Evolutionary conservation across 805 yeast species (phyloP).

Genomic region (Candida coleopterorum): DNA sequence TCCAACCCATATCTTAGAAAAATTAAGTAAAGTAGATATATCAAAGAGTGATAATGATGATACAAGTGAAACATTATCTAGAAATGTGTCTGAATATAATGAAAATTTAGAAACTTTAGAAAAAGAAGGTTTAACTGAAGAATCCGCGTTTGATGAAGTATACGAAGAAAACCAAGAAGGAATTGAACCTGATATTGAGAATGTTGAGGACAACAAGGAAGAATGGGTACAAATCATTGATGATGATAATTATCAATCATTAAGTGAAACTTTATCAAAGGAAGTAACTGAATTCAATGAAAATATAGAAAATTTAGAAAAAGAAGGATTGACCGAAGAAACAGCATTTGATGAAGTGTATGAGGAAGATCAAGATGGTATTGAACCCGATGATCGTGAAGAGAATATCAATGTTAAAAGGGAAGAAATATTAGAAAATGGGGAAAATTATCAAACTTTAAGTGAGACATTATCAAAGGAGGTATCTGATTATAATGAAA

Average conservation of each 20-base stretch:
- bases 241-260: too few relatives aligned
- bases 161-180: slow-evolving; percentile 10
- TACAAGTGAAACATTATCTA: not conserved
- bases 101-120: slow-evolving; percentile 11
- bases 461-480: not conserved
- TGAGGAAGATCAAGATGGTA: slow-evolving; percentile 8
- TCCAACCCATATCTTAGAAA: slow-evolving; percentile 23
- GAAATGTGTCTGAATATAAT: slow-evolving; percentile 4
- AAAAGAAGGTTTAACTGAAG: slow-evolving; percentile 12
- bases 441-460: too few relatives aligned
- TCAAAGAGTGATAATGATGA: not conserved
- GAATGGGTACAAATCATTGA: too few relatives aligned
- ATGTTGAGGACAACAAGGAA: too few relatives aligned
- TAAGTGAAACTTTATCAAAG: not conserved
- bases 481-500: slow-evolving; percentile 6
- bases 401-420: too few relatives aligned
- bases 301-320: slow-evolving; percentile 11
- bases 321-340: slow-evolving; percentile 12
- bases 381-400: too few relatives aligned
- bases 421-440: too few relatives aligned
- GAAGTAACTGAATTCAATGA: slow-evolving; percentile 5
- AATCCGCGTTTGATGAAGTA: slow-evolving; percentile 11
- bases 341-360: slow-evolving; percentile 12
- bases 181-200: too few relatives aligned
- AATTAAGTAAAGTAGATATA: slow-evolving; percentile 9